Conservation (phyloP, 2,329 filamentous ascomycete genomes). For the Zasmidium citrigriseum region DNA sequence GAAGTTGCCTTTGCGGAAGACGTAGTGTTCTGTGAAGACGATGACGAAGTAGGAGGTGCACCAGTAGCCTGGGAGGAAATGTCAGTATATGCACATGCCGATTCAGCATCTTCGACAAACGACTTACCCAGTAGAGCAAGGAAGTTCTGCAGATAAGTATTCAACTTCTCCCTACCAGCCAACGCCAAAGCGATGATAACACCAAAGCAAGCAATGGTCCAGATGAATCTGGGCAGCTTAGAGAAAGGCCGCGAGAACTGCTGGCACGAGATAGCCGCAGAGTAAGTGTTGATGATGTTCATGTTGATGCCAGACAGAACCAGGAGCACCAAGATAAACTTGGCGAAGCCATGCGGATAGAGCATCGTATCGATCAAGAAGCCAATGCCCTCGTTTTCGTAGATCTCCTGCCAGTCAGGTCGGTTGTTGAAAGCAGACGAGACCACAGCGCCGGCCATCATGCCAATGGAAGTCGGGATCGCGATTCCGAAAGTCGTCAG, state of each 20-base stretch:
- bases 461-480: conserved; percentile 46
- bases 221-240: conserved; percentile 54
- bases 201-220: conserved; percentile 47
- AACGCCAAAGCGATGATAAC: conserved; percentile 47
- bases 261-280: conserved; percentile 47
- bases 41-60: conserved; percentile 49
- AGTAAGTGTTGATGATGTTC: conserved; percentile 45
- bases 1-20: conserved; percentile 43
- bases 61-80: conserved; percentile 41
- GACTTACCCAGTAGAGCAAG: conserved; percentile 41
- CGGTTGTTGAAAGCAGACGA: conserved; percentile 42
- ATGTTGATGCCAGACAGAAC: conserved; percentile 41
- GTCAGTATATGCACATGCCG: not conserved
- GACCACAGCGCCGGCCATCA: conserved; percentile 44
- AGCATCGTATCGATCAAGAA: conserved; percentile 50
- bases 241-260: conserved; percentile 51
- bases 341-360: conserved; percentile 50
- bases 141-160: conserved; percentile 48
- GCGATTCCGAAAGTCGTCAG: conserved; percentile 45
- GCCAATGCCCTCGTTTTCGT: conserved; percentile 48
- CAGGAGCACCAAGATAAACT: conserved; percentile 47
- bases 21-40: conserved; percentile 47
- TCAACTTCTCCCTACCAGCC: conserved; percentile 44
- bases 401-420: conserved; percentile 41
- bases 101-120: too few species aligned